Evolutionary conservation across 345 rosid species (phyloP).

Genomic region (Gossypium sturtianum): DNA sequence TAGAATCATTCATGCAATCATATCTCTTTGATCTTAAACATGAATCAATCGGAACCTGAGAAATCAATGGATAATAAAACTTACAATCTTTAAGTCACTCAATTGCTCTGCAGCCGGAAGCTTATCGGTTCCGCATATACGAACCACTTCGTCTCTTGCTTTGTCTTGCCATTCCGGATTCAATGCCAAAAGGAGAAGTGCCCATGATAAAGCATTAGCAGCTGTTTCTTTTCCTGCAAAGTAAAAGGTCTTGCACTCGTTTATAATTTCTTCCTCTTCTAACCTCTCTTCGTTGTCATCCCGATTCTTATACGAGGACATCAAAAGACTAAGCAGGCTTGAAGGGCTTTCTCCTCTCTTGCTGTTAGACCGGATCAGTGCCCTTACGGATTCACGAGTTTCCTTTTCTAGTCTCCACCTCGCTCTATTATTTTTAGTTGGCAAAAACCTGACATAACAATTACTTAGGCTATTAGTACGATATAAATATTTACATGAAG

Average conservation of each 20-base stretch:
- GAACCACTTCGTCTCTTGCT: constrained; percentile 61
- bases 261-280: constrained; percentile 60
- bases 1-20: not conserved
- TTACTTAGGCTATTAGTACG: not conserved
- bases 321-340: constrained; percentile 53
- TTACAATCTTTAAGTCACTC: constrained; percentile 61
- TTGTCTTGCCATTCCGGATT: constrained; percentile 80
- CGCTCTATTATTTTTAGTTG: constrained; percentile 70
- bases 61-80: constrained; percentile 1
- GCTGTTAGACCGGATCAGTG: constrained; percentile 37
- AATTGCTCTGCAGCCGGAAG: constrained; percentile 36
- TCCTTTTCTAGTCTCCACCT: constrained; percentile 65
- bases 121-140: constrained; percentile 29
- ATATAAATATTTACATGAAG: not conserved
- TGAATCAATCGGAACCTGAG: not conserved
- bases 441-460: constrained; percentile 48
- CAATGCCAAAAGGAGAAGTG: constrained; percentile 53
- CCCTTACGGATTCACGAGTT: constrained; percentile 50
- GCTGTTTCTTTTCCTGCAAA: constrained; percentile 87
- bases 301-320: constrained; percentile 42
- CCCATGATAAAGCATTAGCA: constrained; percentile 64
- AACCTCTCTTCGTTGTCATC: constrained; percentile 56
- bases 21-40: not conserved
- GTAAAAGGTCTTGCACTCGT: constrained; percentile 85
- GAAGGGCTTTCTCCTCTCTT: constrained; percentile 29